Conservation (phyloP, 805 yeast genomes). For the Diddensiella santjacobensis region DNA sequence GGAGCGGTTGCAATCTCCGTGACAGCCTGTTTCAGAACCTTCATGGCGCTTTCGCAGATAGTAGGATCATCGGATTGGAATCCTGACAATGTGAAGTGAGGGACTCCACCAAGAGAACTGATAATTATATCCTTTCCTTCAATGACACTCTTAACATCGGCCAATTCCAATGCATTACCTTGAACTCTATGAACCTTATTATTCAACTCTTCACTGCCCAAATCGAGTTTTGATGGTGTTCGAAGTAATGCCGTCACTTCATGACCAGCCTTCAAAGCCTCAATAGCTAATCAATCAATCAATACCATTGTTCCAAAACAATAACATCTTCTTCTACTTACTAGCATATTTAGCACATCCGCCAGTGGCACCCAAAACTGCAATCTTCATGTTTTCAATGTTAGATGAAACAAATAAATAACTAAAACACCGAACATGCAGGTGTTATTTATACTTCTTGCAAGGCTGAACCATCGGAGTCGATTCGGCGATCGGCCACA, state of each 20-base stretch:
- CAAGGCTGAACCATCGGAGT: too few relatives aligned
- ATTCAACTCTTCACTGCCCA: not conserved
- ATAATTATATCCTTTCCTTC: conserved; percentile 4
- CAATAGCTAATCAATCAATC: not conserved
- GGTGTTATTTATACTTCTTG: too few relatives aligned
- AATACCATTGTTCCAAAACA: not conserved
- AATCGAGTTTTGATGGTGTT: conserved; percentile 5
- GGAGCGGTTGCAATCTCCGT: not conserved
- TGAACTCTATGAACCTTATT: not conserved
- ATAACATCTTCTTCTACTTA: not conserved
- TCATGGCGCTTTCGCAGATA: conserved; percentile 9
- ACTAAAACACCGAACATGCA: too few relatives aligned
- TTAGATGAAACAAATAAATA: too few relatives aligned
- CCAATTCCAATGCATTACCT: conserved; percentile 8
- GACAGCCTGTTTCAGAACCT: conserved; percentile 3
- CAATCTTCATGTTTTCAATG: conserved; percentile 7
- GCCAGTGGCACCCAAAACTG: conserved; percentile 10
- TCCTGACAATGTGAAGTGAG: conserved; percentile 7
- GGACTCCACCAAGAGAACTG: conserved; percentile 9
- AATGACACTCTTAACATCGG: conserved; percentile 3
- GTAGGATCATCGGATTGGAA: conserved; percentile 1
- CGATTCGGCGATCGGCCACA: too few relatives aligned
- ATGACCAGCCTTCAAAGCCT: conserved; percentile 1
- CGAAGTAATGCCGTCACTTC: conserved; percentile 9
- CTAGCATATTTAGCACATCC: conserved; percentile 2